Evolutionary conservation across 1,284 basidiomycete species (phyloP), one percentile per base, ranked within the genome.

Genomic region (Coriolopsis trogii): DNA sequence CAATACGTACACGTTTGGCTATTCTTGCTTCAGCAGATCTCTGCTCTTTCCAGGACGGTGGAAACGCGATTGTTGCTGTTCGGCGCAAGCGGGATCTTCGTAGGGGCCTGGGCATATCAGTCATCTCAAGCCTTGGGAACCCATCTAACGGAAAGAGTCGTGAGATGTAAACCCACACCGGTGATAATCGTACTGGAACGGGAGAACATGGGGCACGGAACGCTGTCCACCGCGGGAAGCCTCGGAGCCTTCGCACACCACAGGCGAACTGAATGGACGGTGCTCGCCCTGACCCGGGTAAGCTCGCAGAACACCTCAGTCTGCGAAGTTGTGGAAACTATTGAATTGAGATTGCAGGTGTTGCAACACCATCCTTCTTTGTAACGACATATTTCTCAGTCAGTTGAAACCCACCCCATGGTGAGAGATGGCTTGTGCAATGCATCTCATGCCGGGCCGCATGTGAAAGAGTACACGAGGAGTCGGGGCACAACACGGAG

Each of bases 81-180:
- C 40, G n/a, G 33, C n/a, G n/a, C 34, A n/a, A 7, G 13, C 16
- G 15, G 15, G 10, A 37, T 41, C 25, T 34, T 6, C n/a, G 6
- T 12, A 30, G 29, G 25, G 20, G 9, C 41, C 13, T 21, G 15
- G 40, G 13, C 39, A 15, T 9, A 37, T 31, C 26, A 20, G 41
- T 31, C 29, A 42, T 31, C 41, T 38, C 29, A 40, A 28, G 48
- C 48, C 15, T 43, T 36, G 13, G 21, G 21, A 26, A 24, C 40
- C 40, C 40, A 18, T 26, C 42, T 7, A 20, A 26, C 45, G 45
- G 51, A 29, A 33, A 15, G 33, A 16, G 15, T 43, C 45, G 51
- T 47, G 41, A 47, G 51, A 52, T 29, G n/a, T n/a, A n/a, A n/a
- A n/a, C n/a, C n/a, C n/a, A n/a, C n/a, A n/a, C 13, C 15, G 49